Conservation (phyloP, 1,139 yeast genomes). For the Geotrichum histeridarum region DNA sequence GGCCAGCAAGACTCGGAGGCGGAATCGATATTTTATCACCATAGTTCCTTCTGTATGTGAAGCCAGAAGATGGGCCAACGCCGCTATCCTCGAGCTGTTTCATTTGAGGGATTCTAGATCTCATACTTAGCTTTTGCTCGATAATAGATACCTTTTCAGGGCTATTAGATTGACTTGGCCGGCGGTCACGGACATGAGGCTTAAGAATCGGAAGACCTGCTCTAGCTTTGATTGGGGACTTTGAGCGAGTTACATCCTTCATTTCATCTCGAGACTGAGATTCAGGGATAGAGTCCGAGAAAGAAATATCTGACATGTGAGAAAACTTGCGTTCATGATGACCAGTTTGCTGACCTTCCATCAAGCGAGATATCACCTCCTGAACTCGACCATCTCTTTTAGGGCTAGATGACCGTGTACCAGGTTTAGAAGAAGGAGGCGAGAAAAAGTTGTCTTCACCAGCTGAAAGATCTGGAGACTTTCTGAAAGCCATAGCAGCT, state of each 20-base stretch:
- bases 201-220: conserved; percentile 14
- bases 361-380: conserved; percentile 17
- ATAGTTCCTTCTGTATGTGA: conserved; percentile 3
- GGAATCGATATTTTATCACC: conserved; percentile 15
- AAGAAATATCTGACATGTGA: conserved; percentile 11
- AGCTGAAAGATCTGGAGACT: conserved; percentile 6
- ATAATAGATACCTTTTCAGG: conserved; percentile 11
- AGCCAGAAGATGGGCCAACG: conserved; percentile 3
- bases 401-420: conserved; percentile 17
- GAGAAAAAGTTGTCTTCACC: conserved; percentile 5
- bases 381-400: conserved; percentile 19
- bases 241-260: conserved; percentile 5
- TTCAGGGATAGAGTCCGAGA: conserved; percentile 11
- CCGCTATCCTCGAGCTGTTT: conserved; percentile 7
- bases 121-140: conserved; percentile 8
- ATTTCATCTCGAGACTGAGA: conserved; percentile 2
- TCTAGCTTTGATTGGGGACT: conserved; percentile 15
- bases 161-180: conserved; percentile 6
- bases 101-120: conserved; percentile 12
- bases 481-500: not conserved
- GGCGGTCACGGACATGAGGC: conserved; percentile 8
- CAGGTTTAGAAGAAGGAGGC: conserved; percentile 10
- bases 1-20: conserved; percentile 7
- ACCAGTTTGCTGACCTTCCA: not conserved
- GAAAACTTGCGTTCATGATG: conserved; percentile 11